These are phyloP conservation scores for Durotheca rogersii DNA, from an alignment of 495 filamentous ascomycete species.

Conservation along the genomic window DNA sequence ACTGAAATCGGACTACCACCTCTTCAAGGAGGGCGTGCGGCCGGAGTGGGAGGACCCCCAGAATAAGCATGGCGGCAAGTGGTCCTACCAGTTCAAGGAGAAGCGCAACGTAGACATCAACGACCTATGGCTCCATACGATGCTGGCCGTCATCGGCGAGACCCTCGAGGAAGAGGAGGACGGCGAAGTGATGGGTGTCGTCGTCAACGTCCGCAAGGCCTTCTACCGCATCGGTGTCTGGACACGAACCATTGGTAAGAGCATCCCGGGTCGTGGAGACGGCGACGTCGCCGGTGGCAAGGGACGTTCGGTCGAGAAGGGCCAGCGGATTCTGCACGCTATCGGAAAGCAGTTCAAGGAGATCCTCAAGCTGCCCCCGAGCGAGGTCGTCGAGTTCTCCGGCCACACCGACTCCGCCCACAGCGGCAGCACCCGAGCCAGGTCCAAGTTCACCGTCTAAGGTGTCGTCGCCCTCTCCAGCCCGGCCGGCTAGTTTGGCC, in stretches of 20 bases:
- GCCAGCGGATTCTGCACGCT: conserved; percentile 74
- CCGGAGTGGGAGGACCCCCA: conserved; percentile 98
- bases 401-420: conserved; percentile 94
- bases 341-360: conserved; percentile 92
- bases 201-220: conserved; percentile 96
- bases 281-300: conserved; percentile 66
- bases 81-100: conserved; percentile 96
- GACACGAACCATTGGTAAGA: conserved; percentile 88
- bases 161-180: conserved; percentile 93
- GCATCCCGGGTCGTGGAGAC: conserved; percentile 70
- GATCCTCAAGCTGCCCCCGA: conserved; percentile 70
- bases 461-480: neutral
- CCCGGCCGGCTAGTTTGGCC: neutral
- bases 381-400: conserved; percentile 86
- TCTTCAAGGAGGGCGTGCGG: conserved; percentile 96
- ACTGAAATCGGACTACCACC: conserved; percentile 97
- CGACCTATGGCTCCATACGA: conserved; percentile 93
- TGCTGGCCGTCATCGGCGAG: conserved; percentile 95
- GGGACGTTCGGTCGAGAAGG: conserved; percentile 72
- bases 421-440: conserved; percentile 88
- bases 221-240: conserved; percentile 94
- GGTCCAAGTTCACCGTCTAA: conserved; percentile 88
- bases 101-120: conserved; percentile 89
- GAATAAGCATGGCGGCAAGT: conserved; percentile 99
- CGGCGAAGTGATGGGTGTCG: conserved; percentile 97